Conservation (phyloP, 495 filamentous ascomycete species). For the Penicillium paradoxum region DNA sequence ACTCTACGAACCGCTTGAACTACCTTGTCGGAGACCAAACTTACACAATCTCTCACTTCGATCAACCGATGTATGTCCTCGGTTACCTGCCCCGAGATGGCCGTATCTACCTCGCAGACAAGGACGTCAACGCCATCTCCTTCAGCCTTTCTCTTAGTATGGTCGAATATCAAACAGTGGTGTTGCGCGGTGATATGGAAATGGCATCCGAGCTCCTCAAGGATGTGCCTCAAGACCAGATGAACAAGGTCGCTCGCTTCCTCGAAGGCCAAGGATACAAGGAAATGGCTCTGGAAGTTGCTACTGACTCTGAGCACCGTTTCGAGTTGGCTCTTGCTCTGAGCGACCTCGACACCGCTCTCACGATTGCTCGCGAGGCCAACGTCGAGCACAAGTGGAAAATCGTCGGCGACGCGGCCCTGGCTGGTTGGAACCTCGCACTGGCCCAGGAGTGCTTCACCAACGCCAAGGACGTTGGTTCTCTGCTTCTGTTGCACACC, state of each 20-base stretch:
- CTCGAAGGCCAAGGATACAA: conserved; percentile 96
- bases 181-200: conserved; percentile 93
- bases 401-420: conserved; percentile 85
- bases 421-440: conserved; percentile 76
- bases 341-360: conserved; percentile 75
- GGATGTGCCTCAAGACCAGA: conserved; percentile 80
- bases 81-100: conserved; percentile 94
- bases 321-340: conserved; percentile 88
- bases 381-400: conserved; percentile 98
- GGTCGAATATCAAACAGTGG: conserved; percentile 94
- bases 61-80: conserved; percentile 88
- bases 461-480: conserved; percentile 84
- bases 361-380: conserved; percentile 74
- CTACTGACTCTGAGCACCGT: conserved; percentile 92
- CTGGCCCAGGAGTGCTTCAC: conserved; percentile 91
- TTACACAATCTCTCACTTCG: conserved; percentile 97
- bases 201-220: conserved; percentile 77
- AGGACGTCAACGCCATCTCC: conserved; percentile 86
- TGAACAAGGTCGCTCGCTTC: conserved; percentile 97
- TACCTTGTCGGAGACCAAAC: conserved; percentile 97
- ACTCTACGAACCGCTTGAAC: conserved; percentile 92
- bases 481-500: conserved; percentile 78
- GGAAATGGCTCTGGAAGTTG: conserved; percentile 90
- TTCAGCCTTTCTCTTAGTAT: conserved; percentile 91
- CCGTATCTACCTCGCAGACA: conserved; percentile 88